phyloP scores from a whole-genome alignment of 352 stramenopile species.

The Peronospora destructor region DNA sequence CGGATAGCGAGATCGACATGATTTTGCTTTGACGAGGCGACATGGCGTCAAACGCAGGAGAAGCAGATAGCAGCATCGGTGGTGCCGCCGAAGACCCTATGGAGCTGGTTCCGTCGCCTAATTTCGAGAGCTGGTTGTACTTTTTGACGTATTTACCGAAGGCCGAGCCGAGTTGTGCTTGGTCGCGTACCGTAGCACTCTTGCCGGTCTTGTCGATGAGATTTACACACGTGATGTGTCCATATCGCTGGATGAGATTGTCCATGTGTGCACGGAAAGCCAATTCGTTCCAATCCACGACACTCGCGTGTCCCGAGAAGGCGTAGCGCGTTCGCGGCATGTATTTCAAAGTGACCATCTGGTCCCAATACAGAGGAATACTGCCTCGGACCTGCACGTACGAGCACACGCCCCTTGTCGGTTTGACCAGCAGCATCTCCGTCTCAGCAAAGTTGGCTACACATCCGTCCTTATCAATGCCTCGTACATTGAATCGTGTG shows the following conservation, averaged over 20 bases:
- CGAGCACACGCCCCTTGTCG: conserved; percentile 41
- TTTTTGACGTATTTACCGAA: conserved; percentile 88
- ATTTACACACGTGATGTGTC: conserved; percentile 88
- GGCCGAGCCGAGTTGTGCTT: conserved; percentile 85
- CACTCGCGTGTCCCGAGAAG: conserved; percentile 36
- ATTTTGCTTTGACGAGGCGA: conserved; percentile 42
- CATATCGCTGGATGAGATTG: conserved; percentile 62
- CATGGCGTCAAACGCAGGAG: conserved; percentile 19
- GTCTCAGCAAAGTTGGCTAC: conserved; percentile 95
- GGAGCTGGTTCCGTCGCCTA: conserved; percentile 35
- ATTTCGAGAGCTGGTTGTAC: conserved; percentile 69
- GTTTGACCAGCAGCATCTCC: conserved; percentile 79
- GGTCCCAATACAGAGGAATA: conserved; percentile 92
- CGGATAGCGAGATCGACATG: conserved; percentile 15
- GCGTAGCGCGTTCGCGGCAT: conserved; percentile 78
- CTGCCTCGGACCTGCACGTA: conserved; percentile 88
- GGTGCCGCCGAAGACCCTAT: conserved; percentile 15
- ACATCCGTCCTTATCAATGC: conserved; percentile 83
- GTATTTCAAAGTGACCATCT: conserved; percentile 88
- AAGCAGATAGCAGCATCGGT: conserved; percentile 15
- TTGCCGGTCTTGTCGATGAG: conserved; percentile 90
- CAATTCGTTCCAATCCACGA: conserved; percentile 48
- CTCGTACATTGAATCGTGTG: conserved; percentile 89
- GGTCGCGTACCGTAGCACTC: conserved; percentile 70
- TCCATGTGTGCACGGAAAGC: conserved; percentile 55